phyloP scores from a whole-genome alignment of 1,284 basidiomycete genomes.

The Mycena sp. region DNA sequence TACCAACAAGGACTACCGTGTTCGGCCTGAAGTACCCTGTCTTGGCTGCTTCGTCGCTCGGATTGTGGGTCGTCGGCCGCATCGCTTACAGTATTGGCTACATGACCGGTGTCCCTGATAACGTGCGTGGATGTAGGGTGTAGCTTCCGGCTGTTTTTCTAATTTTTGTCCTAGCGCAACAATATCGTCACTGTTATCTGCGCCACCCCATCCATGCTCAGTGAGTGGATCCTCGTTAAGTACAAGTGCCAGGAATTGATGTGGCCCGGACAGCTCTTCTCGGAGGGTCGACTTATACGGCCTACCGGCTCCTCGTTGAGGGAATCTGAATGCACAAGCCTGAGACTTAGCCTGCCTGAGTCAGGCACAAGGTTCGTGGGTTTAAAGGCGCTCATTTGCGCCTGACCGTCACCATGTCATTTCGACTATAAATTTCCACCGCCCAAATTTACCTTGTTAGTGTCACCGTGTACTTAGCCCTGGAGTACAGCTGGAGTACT shows the following conservation, averaged over 20 bases:
- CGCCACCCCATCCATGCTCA: neutral
- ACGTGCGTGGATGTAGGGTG: slow-evolving; percentile 29
- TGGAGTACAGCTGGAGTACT: no score
- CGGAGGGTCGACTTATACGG: neutral
- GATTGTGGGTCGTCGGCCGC: slow-evolving; percentile 54
- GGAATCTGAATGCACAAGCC: neutral
- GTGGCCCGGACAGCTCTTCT: neutral
- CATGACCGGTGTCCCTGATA: slow-evolving; percentile 54
- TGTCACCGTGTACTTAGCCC: no score
- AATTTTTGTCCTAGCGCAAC: neutral
- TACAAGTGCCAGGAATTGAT: no score
- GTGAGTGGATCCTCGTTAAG: neutral
- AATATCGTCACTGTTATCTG: neutral
- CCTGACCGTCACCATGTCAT: no score
- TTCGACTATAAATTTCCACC: no score
- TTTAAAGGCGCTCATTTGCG: no score
- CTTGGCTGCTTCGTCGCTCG: slow-evolving; percentile 48
- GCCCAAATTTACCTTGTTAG: no score
- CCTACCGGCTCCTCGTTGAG: neutral
- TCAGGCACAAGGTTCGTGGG: no score
- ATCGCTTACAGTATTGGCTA: slow-evolving; percentile 72
- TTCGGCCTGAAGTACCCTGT: slow-evolving; percentile 55
- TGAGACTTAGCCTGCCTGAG: no score
- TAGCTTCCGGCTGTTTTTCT: neutral
- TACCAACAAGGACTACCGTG: slow-evolving; percentile 64